Conservation (phyloP, 176 grass and related monocot species). For the Carex littledalei region DNA sequence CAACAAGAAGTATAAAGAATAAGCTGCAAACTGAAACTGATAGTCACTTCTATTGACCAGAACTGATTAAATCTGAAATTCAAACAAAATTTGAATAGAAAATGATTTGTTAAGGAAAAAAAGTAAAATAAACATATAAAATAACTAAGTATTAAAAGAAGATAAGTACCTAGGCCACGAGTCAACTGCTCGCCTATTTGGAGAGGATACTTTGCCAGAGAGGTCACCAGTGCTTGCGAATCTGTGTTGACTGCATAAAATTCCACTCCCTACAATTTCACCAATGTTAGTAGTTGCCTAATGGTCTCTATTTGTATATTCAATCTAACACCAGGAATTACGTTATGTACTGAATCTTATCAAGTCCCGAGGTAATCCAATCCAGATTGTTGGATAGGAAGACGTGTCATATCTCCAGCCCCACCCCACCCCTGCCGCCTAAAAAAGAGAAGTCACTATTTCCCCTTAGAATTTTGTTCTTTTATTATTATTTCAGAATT, state of each 20-base stretch:
- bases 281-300: conserved; percentile 5
- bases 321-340: not conserved
- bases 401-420: too few relatives aligned
- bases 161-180: conserved; percentile 67
- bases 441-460: too few relatives aligned
- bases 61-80: not conserved
- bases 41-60: not conserved
- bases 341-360: not conserved
- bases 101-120: not conserved
- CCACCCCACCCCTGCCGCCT: too few relatives aligned
- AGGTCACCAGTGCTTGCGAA: conserved; percentile 83
- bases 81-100: not conserved
- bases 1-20: not conserved
- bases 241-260: conserved; percentile 94
- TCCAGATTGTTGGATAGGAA: not conserved
- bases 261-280: conserved; percentile 71
- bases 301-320: not conserved
- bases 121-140: not conserved
- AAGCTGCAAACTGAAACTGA: not conserved
- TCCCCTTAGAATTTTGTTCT: too few relatives aligned
- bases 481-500: too few relatives aligned
- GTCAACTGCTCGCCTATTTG: conserved; percentile 98
- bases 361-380: not conserved
- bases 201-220: conserved; percentile 65
- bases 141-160: not conserved